A percentile compares a stretch with the other conserved stretches of the same genome.
phyloP scores from a whole-genome alignment of 768 basidiomycete genomes.

The Hericium erinaceus region DNA sequence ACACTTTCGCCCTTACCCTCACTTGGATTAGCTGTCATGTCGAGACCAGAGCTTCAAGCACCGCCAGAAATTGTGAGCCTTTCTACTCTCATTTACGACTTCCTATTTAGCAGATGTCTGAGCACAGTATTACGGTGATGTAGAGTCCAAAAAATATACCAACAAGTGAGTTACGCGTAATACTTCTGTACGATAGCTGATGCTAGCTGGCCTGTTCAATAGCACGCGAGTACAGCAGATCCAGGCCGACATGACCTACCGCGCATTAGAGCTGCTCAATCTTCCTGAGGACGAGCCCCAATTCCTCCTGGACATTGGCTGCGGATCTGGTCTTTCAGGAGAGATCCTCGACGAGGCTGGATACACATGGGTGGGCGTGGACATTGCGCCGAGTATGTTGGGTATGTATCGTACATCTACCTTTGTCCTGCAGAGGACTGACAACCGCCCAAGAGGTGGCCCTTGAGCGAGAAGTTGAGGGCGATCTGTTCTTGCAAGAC shows the following conservation, averaged over 20 bases:
- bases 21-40: slow-evolving; percentile 28
- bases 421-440: not conserved
- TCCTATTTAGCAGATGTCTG: not conserved
- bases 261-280: slow-evolving; percentile 86
- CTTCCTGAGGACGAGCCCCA: slow-evolving; percentile 73
- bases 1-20: not conserved
- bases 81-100: not conserved
- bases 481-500: slow-evolving; percentile 93
- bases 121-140: slow-evolving; percentile 88
- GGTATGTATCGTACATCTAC: slow-evolving; percentile 37
- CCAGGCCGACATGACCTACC: slow-evolving; percentile 95
- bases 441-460: slow-evolving; percentile 65
- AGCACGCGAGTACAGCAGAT: slow-evolving; percentile 95
- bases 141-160: slow-evolving; percentile 94
- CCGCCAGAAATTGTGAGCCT: slow-evolving; percentile 65
- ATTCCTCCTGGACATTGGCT: slow-evolving; percentile 90
- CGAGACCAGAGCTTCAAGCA: slow-evolving; percentile 51
- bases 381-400: slow-evolving; percentile 95
- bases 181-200: not conserved
- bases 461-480: slow-evolving; percentile 88
- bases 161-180: slow-evolving; percentile 50
- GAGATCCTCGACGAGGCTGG: slow-evolving; percentile 95
- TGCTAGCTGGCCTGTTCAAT: slow-evolving; percentile 2
- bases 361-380: slow-evolving; percentile 87
- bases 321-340: slow-evolving; percentile 93